phyloP scores from a whole-genome alignment of 2,329 filamentous ascomycete genomes.

The Nemania abortiva region DNA sequence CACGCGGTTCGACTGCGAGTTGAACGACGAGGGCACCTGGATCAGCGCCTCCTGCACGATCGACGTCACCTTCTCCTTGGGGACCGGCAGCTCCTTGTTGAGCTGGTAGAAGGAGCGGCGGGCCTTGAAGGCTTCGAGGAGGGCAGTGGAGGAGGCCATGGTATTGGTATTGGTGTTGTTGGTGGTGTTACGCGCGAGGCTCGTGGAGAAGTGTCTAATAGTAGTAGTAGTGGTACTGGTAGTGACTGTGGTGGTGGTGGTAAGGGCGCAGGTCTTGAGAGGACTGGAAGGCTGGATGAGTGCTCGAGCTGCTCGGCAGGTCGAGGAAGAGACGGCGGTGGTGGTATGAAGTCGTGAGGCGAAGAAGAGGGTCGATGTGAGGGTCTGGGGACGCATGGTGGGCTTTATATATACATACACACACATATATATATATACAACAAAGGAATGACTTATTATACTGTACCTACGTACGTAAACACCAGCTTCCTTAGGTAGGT shows the following conservation, averaged over 20 bases:
- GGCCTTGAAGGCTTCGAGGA: slow-evolving; percentile 74
- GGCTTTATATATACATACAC: slow-evolving; percentile 43
- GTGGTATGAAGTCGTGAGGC: slow-evolving; percentile 39
- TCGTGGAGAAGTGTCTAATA: slow-evolving; percentile 45
- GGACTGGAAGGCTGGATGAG: slow-evolving; percentile 17
- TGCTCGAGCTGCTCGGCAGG: slow-evolving; percentile 33
- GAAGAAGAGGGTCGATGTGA: slow-evolving; percentile 46
- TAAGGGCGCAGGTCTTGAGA: slow-evolving; percentile 37
- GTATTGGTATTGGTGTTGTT: slow-evolving; percentile 45
- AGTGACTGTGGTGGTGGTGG: slow-evolving; percentile 22
- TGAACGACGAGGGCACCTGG: slow-evolving; percentile 85
- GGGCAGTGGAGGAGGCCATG: slow-evolving; percentile 57
- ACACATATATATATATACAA: slow-evolving; percentile 39
- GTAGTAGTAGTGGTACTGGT: slow-evolving; percentile 33
- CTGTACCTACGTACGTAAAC: neutral
- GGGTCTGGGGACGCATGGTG: slow-evolving; percentile 47
- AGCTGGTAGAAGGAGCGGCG: slow-evolving; percentile 79
- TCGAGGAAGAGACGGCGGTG: slow-evolving; percentile 30
- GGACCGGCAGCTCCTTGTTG: slow-evolving; percentile 71
- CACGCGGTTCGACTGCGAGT: slow-evolving; percentile 84
- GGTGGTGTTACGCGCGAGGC: slow-evolving; percentile 28
- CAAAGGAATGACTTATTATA: neutral
- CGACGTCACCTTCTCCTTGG: slow-evolving; percentile 70
- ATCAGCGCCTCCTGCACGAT: slow-evolving; percentile 74
- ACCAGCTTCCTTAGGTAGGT: neutral